Evolutionary conservation across 352 stramenopile genomes (phyloP).

Genomic region (Phytopythium oedochilum): DNA sequence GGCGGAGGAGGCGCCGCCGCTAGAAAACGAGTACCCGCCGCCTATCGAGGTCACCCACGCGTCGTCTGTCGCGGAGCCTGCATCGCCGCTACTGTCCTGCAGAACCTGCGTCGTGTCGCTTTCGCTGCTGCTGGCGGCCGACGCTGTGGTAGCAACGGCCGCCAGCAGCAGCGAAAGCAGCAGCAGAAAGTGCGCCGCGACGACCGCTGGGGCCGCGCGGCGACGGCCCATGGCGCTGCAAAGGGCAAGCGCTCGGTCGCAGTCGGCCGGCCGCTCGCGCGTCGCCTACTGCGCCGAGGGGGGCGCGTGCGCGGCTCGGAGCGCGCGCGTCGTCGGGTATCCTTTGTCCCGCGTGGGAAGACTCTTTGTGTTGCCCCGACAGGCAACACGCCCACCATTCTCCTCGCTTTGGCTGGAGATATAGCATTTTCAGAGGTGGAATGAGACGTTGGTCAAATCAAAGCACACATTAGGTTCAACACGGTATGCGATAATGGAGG

Average conservation of each 20-base stretch:
- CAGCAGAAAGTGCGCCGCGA: conserved; percentile 4
- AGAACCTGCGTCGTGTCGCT: not conserved
- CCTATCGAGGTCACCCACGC: not conserved
- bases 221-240: conserved; percentile 3
- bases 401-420: not conserved
- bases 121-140: not conserved
- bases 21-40: conserved; percentile 3
- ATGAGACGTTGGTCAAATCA: too few species aligned
- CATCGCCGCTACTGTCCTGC: too few species aligned
- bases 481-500: too few species aligned
- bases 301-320: not conserved
- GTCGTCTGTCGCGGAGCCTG: too few species aligned
- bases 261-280: not conserved
- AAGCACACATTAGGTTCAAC: too few species aligned
- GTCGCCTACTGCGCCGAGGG: not conserved
- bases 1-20: conserved; percentile 2
- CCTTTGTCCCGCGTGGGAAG: not conserved
- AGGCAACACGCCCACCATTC: too few species aligned
- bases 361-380: too few species aligned
- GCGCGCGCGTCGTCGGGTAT: not conserved
- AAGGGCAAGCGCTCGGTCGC: not conserved
- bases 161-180: conserved; percentile 10
- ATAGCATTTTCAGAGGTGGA: not conserved
- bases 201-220: not conserved
- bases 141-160: not conserved